These are phyloP conservation scores for Saccharum officinarum DNA, from an alignment of 176 grass and related monocot genomes.

Conservation along the genomic window DNA sequence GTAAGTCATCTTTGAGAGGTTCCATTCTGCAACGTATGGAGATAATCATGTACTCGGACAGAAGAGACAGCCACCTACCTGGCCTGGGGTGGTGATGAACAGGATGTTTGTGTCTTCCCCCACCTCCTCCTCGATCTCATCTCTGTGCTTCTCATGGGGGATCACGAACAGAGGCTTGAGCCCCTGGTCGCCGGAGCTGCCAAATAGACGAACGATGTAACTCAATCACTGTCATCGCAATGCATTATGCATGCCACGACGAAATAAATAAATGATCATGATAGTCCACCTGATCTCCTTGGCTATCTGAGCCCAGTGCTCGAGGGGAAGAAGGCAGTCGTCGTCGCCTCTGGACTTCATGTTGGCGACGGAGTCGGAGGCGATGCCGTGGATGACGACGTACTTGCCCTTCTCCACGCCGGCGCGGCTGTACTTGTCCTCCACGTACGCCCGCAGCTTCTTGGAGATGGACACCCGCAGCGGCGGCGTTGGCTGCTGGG, in stretches of 20 bases:
- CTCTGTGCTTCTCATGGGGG: conserved; percentile 89
- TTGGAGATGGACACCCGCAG: conserved; percentile 85
- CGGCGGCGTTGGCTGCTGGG: conserved; percentile 52
- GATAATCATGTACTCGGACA: neutral
- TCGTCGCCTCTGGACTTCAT: conserved; percentile 80
- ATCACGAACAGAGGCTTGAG: conserved; percentile 88
- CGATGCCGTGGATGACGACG: conserved; percentile 81
- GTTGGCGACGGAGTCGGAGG: conserved; percentile 80
- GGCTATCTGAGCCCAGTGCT: conserved; percentile 69
- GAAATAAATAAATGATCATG: neutral
- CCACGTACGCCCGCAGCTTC: conserved; percentile 74
- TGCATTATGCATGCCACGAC: neutral
- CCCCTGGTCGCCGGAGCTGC: conserved; percentile 45
- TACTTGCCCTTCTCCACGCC: conserved; percentile 75
- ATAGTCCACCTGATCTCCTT: conserved; percentile 58
- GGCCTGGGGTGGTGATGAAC: conserved; percentile 89
- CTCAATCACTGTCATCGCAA: neutral
- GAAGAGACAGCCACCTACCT: conserved; percentile 41
- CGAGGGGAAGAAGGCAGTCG: conserved; percentile 75
- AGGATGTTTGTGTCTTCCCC: conserved; percentile 60
- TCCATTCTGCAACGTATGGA: neutral
- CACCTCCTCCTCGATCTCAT: conserved; percentile 67
- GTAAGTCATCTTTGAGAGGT: neutral
- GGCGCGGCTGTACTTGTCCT: conserved; percentile 60
- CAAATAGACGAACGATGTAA: neutral